Evolutionary conservation across 2,329 filamentous ascomycete genomes (phyloP), one percentile per base, ranked within the genome.

Genomic region (Nothophaeocryptopus gaeumannii): DNA sequence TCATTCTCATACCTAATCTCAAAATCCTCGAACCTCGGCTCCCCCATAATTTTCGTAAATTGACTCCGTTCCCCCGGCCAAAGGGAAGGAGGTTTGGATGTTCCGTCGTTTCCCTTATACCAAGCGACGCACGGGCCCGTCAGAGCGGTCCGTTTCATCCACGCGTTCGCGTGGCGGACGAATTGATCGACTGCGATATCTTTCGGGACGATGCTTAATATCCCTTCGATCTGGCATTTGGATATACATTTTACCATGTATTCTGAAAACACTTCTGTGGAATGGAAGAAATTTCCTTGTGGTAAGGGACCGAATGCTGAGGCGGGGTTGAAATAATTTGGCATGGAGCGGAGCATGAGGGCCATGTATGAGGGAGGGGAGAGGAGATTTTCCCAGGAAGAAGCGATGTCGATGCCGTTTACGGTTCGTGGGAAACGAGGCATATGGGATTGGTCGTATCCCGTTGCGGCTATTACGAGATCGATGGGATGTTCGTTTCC

Each of bases 381-480:
- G 29, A 48, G 40, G 40, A 29, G 40, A 43, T 51, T 54, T n/a
- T 50, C 51, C 62, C 61, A 65, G n/a, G 53, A 37, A 12, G 56
- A 42, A 35, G 46, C 42, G 5, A 63, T 46, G 11, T 53, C 46
- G 13, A 58, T 38, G 5, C 56, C 56, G 13, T 58, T 51, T 68
- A 72, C 63, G 15, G 63, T 59, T 35, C 71, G 50, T 0, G 59
- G 55, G 35, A 63, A 71, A 1, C 55, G 59, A 9, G 68, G 69
- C 8, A 51, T 54, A 33, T 65, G 67, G n/a, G 63, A 64, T 13
- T 66, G 63, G 39, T 71, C 63, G 45, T 70, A 72, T 3, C 70
- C 69, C 3, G 69, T 72, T 0, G 67, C 65, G 50, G 67, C 70
- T 47, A 69, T 80, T 2, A 86, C 71, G 2, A 66, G 62, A 47